These are phyloP conservation scores for Nematocida homosporus DNA, from an alignment of 371 early-diverging fungal species.

Conservation along the genomic window DNA sequence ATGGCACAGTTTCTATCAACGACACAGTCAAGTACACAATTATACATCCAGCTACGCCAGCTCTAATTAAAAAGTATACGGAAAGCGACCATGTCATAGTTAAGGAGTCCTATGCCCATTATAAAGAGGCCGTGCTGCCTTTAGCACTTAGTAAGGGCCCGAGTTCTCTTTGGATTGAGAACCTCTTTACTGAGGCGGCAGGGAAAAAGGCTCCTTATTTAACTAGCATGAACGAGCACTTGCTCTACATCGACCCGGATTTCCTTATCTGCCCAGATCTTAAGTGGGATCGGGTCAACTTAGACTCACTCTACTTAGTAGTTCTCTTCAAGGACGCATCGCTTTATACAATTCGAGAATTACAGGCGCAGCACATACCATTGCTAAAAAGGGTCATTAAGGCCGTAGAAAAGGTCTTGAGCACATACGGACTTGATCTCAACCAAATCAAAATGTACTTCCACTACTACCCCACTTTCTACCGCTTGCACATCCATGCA, in stretches of 20 bases:
- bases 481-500: conserved; percentile 41
- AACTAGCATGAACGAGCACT: conserved; percentile 46
- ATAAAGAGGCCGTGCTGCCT: conserved; percentile 13
- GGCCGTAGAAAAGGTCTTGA: background rate
- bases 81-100: background rate
- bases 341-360: conserved; percentile 43
- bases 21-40: conserved; percentile 33
- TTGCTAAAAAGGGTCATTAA: conserved; percentile 9
- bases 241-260: conserved; percentile 54
- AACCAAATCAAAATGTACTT: conserved; percentile 29
- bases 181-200: conserved; percentile 16
- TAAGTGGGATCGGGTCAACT: conserved; percentile 58
- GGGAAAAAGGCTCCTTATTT: background rate
- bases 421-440: background rate
- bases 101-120: conserved; percentile 5
- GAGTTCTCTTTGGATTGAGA: conserved; percentile 34
- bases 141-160: conserved; percentile 28
- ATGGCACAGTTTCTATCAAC: conserved; percentile 10
- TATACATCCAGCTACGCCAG: conserved; percentile 43
- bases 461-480: conserved; percentile 57
- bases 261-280: conserved; percentile 61
- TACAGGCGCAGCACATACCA: conserved; percentile 20
- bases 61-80: conserved; percentile 38
- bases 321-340: conserved; percentile 61
- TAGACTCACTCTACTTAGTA: conserved; percentile 60